phyloP scores from a whole-genome alignment of 1,284 basidiomycete species.

The Microbotryum violaceum region DNA sequence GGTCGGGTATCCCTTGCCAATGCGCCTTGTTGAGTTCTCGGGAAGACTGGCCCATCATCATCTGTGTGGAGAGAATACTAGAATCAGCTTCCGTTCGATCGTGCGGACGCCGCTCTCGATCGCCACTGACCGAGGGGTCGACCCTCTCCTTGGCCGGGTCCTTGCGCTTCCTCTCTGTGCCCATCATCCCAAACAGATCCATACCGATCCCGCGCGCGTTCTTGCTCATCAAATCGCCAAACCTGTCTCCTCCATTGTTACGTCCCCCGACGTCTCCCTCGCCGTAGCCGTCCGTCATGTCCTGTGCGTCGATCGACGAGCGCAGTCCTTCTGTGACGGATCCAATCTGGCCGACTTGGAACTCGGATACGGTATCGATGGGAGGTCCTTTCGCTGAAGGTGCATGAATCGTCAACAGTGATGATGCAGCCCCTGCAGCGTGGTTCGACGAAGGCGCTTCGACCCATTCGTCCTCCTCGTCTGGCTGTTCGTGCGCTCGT shows the following conservation, averaged over 20 bases:
- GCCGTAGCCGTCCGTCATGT: conserved; percentile 62
- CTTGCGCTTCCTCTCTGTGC: conserved; percentile 64
- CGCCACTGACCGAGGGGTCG: conserved; percentile 47
- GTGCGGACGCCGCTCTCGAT: too few relatives aligned
- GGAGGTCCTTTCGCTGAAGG: conserved; percentile 6
- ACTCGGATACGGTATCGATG: conserved; percentile 28
- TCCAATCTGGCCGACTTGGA: conserved; percentile 18
- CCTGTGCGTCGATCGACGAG: neutral
- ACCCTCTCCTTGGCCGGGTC: conserved; percentile 54
- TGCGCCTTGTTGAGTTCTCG: conserved; percentile 64
- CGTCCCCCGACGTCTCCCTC: conserved; percentile 49
- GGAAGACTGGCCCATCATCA: conserved; percentile 44
- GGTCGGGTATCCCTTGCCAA: conserved; percentile 52
- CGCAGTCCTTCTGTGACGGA: neutral
- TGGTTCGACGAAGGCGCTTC: conserved; percentile 22
- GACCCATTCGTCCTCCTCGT: conserved; percentile 34
- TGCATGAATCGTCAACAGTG: too few relatives aligned
- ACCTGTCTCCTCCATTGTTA: conserved; percentile 20
- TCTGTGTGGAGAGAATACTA: conserved; percentile 42
- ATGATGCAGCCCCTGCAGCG: neutral
- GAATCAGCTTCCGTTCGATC: neutral
- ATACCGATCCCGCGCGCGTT: conserved; percentile 24
- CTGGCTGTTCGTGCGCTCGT: neutral
- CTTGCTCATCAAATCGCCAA: conserved; percentile 10
- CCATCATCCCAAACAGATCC: conserved; percentile 81